These are phyloP conservation scores for Helicostylum pulchrum DNA, from an alignment of 192 early-diverging fungal genomes.

Conservation along the genomic window DNA sequence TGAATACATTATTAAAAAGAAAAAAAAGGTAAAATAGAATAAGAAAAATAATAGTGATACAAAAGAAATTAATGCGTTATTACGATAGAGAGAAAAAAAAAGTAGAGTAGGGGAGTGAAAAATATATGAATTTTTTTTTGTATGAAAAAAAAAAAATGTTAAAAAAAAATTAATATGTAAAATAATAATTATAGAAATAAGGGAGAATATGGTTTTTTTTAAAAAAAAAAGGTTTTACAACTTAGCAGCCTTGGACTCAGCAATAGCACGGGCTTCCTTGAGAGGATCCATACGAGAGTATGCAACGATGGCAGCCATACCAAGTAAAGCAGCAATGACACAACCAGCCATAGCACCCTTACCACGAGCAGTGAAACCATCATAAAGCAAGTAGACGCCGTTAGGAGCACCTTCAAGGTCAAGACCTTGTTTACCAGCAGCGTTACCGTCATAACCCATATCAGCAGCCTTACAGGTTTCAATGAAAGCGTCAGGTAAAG, in stretches of 20 bases:
- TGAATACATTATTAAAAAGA: too few relatives aligned
- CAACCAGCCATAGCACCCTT: constrained; percentile 69
- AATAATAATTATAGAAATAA: too few relatives aligned
- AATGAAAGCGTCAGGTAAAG: constrained; percentile 50
- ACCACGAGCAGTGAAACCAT: constrained; percentile 64
- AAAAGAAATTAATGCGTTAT: too few relatives aligned
- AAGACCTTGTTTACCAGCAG: constrained; percentile 64
- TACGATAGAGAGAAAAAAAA: too few relatives aligned
- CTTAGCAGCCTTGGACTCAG: neutral
- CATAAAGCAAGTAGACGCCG: constrained; percentile 50
- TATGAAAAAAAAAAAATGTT: too few relatives aligned
- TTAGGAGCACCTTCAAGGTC: constrained; percentile 57
- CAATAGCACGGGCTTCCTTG: constrained; percentile 19
- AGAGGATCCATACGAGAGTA: constrained; percentile 44
- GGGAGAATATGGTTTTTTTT: too few relatives aligned
- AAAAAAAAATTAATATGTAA: too few relatives aligned
- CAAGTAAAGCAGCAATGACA: constrained; percentile 69
- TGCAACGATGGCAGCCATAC: constrained; percentile 74
- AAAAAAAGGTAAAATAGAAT: too few relatives aligned
- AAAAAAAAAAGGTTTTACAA: neutral
- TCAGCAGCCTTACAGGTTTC: constrained; percentile 65
- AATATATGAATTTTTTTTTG: too few relatives aligned
- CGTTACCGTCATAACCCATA: constrained; percentile 64
- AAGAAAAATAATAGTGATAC: too few relatives aligned
- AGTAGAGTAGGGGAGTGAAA: too few relatives aligned